phyloP scores from a whole-genome alignment of 2,329 filamentous ascomycete genomes.

The Bisporella sp. region DNA sequence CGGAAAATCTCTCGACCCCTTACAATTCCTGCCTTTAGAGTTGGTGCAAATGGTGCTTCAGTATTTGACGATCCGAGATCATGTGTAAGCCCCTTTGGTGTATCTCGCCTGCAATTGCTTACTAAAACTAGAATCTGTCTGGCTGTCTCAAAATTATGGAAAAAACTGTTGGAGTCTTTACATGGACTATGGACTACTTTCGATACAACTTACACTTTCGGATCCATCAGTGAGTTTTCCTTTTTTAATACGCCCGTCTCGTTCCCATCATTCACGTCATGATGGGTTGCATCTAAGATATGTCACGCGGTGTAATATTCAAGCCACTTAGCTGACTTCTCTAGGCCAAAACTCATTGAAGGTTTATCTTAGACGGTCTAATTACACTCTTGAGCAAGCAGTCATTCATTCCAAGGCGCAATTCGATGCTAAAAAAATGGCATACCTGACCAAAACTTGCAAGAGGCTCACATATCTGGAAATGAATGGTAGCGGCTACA shows the following conservation, averaged over 20 bases:
- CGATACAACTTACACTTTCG: conserved; percentile 18
- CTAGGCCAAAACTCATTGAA: conserved; percentile 16
- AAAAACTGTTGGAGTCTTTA: conserved; percentile 21
- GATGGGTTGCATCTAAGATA: too few species aligned
- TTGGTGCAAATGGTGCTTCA: conserved; percentile 25
- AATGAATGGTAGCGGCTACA: conserved; percentile 12
- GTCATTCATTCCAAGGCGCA: conserved; percentile 14
- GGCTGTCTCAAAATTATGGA: conserved; percentile 25
- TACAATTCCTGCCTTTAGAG: conserved; percentile 27
- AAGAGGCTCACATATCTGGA: conserved; percentile 19
- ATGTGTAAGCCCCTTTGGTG: conserved; percentile 17
- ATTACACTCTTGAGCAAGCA: conserved; percentile 21
- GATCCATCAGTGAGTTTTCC: conserved; percentile 6
- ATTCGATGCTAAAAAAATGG: conserved; percentile 17
- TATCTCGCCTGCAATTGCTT: conserved; percentile 1
- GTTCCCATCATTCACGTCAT: too few species aligned
- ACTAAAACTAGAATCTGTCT: conserved; percentile 21
- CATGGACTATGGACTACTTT: conserved; percentile 24
- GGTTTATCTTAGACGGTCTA: conserved; percentile 20
- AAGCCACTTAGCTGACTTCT: neutral
- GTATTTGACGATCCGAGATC: conserved; percentile 23
- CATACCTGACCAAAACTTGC: conserved; percentile 20
- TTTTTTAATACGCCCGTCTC: neutral
- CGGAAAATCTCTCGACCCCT: conserved; percentile 23
- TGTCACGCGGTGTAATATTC: too few species aligned